Base-by-base conservation (phyloP, 2,329 filamentous ascomycete species). In the Alternaria metachromatica region DNA sequence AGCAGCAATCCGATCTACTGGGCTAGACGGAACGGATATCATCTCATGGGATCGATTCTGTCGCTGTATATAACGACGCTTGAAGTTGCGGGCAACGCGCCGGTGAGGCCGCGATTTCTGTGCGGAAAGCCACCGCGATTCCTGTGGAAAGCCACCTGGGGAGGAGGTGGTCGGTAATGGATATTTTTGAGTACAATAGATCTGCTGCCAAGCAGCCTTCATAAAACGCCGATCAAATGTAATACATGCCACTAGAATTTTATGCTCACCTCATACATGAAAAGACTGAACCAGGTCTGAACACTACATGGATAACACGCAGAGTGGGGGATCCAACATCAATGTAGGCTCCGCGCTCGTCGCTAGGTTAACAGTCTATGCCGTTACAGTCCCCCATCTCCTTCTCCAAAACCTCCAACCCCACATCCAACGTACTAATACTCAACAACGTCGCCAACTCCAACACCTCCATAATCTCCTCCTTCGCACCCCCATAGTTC, bases 381-480 rank as follows among this genome's bases (percentile, higher is more conserved):
- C 44, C 4, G 13, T 2, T 23, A 5, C 20, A 3, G 13, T 25
- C 9, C 21, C 43, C 37, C 43, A 75, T 25, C 43, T 76, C 74
- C 25, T 73, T 60, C 10, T 76, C 73, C 13, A 77, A 44, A 12
- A 76, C 60, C 13, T 66, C 62, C 20, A 75, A 54, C 2, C 70
- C 73, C 3, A 72, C 72, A 60, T 77, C 73, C 60, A 76, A 68
- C 1, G 75, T 78, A 61, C 71, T 72, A 15, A 75, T 71, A 53
- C 75, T 73, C 64, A 80, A 65, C 53, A 80, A 61, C 11, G 72
- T 73, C 6, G 83, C 81, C 66, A 86, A 73, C 67, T 86, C 82
- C 58, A 85, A 67, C 0, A 85, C 82, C 66, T 85, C 83, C 73
- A 84, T 77, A 50, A 86, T 82, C 73, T 85, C 82, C 45, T 84